Percentiles rank a stretch among this genome's conserved stretches.
These are phyloP conservation scores for Trametopsis cervina DNA, from an alignment of 768 basidiomycete genomes.

Conservation along the genomic window DNA sequence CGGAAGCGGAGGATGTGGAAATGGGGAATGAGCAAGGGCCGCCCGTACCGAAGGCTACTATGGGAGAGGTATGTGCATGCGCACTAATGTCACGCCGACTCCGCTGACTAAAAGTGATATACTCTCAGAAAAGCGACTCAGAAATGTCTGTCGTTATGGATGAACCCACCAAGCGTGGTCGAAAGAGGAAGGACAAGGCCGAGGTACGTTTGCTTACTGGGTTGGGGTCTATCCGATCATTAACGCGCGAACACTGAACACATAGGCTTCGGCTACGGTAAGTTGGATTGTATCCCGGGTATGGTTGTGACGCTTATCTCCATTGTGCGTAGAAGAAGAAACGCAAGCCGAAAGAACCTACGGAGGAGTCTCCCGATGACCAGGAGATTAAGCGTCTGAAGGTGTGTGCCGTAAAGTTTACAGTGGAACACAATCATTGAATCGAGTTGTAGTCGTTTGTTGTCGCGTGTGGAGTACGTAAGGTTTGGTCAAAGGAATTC, in stretches of 20 bases:
- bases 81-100: too few species aligned
- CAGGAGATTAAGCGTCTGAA: constrained; percentile 71
- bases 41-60: too few species aligned
- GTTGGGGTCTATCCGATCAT: too few species aligned
- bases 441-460: constrained; percentile 50
- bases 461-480: constrained; percentile 69
- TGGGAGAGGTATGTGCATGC: too few species aligned
- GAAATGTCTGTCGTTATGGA: constrained; percentile 56
- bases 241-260: too few species aligned
- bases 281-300: background rate
- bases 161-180: constrained; percentile 38
- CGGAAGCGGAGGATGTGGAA: background rate
- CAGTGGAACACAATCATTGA: too few species aligned
- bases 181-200: constrained; percentile 29
- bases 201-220: background rate
- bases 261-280: background rate
- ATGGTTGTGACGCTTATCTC: background rate
- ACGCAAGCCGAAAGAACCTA: constrained; percentile 24
- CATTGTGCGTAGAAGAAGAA: constrained; percentile 28
- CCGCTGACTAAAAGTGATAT: too few species aligned
- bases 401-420: constrained; percentile 34
- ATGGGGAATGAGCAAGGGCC: too few species aligned
- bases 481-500: constrained; percentile 71
- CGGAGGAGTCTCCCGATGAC: constrained; percentile 49
- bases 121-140: constrained; percentile 41